Percentiles rank a stretch among this genome's conserved stretches.
Evolutionary conservation across 192 early-diverging fungal species (phyloP).

Genomic region (Chytriomyces sp.): DNA sequence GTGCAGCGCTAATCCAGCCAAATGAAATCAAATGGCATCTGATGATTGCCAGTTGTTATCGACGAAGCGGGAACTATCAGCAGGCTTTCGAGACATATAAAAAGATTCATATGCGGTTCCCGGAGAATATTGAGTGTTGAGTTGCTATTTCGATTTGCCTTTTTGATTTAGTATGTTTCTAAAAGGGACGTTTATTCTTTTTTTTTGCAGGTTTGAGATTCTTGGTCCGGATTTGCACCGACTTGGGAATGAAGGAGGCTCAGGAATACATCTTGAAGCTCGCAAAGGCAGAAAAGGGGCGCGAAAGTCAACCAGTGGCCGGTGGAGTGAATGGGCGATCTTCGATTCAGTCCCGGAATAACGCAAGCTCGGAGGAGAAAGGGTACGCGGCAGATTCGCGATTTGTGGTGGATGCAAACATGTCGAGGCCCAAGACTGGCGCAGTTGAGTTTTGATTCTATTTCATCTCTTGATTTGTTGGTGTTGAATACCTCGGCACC

Average conservation of each 20-base stretch:
- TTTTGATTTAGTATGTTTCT: neutral
- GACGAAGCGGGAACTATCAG: slow-evolving; percentile 62
- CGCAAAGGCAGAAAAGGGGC: slow-evolving; percentile 48
- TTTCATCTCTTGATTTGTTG: neutral
- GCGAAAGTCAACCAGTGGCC: slow-evolving; percentile 17
- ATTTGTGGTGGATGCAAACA: slow-evolving; percentile 23
- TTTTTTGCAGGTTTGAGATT: slow-evolving; percentile 56
- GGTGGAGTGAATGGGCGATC: neutral
- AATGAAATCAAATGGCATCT: slow-evolving; percentile 62
- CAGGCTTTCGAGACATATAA: slow-evolving; percentile 62
- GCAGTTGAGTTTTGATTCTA: neutral
- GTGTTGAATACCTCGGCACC: neutral
- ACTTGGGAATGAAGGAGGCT: slow-evolving; percentile 63
- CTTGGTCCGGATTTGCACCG: slow-evolving; percentile 65
- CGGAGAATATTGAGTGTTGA: slow-evolving; percentile 63
- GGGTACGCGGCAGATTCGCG: neutral
- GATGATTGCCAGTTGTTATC: slow-evolving; percentile 63
- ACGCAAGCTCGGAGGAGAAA: neutral
- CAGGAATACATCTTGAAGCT: slow-evolving; percentile 60
- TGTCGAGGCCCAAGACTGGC: slow-evolving; percentile 9
- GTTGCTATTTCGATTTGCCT: slow-evolving; percentile 16
- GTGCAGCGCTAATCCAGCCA: slow-evolving; percentile 57
- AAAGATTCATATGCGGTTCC: slow-evolving; percentile 58
- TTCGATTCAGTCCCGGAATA: neutral
- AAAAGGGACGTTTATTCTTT: neutral